These are phyloP conservation scores for Meredithiella fracta DNA, from an alignment of 2,329 filamentous ascomycete genomes.

Conservation along the genomic window DNA sequence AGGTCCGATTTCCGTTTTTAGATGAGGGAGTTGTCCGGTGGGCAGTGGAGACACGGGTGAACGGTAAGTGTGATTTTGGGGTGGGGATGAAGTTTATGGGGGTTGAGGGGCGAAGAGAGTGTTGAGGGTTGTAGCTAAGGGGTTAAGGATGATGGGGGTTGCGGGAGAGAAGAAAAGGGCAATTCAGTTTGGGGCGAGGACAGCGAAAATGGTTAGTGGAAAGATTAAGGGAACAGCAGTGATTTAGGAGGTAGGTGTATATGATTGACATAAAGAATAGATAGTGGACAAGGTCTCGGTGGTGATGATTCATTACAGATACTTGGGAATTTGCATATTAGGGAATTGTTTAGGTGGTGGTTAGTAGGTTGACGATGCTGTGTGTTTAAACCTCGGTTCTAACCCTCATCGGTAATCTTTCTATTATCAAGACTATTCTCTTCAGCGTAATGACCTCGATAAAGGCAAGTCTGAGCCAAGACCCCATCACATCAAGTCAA, in stretches of 20 bases:
- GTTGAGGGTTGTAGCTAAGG: conserved; percentile 24
- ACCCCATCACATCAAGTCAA: too few species aligned
- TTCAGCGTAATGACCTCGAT: conserved; percentile 30
- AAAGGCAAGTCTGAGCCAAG: conserved; percentile 50
- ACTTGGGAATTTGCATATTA: conserved; percentile 43
- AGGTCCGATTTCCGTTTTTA: conserved; percentile 78
- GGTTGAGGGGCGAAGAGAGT: conserved; percentile 70
- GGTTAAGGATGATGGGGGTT: conserved; percentile 4
- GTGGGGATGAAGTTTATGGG: conserved; percentile 18
- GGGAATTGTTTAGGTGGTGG: background rate
- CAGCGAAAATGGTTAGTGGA: conserved; percentile 64
- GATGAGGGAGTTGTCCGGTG: conserved; percentile 77
- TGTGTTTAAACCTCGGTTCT: conserved; percentile 28
- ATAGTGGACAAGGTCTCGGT: background rate
- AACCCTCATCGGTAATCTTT: background rate
- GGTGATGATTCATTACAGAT: conserved; percentile 50
- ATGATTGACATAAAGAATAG: background rate
- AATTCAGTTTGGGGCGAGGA: conserved; percentile 72
- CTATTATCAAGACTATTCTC: background rate
- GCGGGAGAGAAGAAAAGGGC: conserved; percentile 7
- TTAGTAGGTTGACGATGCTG: background rate
- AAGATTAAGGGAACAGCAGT: conserved; percentile 48
- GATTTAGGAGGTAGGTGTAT: background rate
- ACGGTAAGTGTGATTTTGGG: conserved; percentile 72
- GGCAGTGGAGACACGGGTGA: conserved; percentile 57